A percentile compares a stretch with the other conserved stretches of the same genome.
Conservation (phyloP, 2,329 filamentous ascomycete species). For the Exophiala sideris region DNA sequence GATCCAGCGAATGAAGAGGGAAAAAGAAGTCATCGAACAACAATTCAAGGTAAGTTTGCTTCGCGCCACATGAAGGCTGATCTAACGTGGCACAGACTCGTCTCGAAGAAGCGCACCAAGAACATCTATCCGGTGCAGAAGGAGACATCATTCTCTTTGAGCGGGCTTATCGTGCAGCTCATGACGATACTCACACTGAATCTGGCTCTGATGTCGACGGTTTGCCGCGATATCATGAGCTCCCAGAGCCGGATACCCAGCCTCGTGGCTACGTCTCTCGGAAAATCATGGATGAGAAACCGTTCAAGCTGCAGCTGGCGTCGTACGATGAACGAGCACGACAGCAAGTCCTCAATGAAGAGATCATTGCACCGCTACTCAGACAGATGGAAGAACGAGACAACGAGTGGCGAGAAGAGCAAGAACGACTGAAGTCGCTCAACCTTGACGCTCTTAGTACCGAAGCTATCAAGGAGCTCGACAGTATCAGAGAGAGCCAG, state of each 20-base stretch:
- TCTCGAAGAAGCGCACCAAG: slow-evolving; percentile 28
- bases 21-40: slow-evolving; percentile 35
- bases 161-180: slow-evolving; percentile 37
- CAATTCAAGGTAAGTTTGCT: slow-evolving; percentile 25
- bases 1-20: slow-evolving; percentile 31
- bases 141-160: slow-evolving; percentile 40
- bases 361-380: slow-evolving; percentile 26
- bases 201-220: slow-evolving; percentile 34
- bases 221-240: slow-evolving; percentile 26
- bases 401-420: slow-evolving; percentile 16
- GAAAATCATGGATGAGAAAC: slow-evolving; percentile 27
- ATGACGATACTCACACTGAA: slow-evolving; percentile 43
- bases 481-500: slow-evolving; percentile 15
- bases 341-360: slow-evolving; percentile 27
- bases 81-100: slow-evolving; percentile 29
- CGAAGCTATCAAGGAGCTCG: slow-evolving; percentile 23
- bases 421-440: slow-evolving; percentile 12
- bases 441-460: slow-evolving; percentile 20
- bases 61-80: background rate
- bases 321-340: slow-evolving; percentile 25
- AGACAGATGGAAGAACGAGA: slow-evolving; percentile 22
- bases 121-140: slow-evolving; percentile 39
- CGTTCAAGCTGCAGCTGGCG: slow-evolving; percentile 22
- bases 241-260: slow-evolving; percentile 23
- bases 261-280: slow-evolving; percentile 26